Conservation (phyloP, 2,329 filamentous ascomycete genomes). For the Neospermospora avenae region DNA sequence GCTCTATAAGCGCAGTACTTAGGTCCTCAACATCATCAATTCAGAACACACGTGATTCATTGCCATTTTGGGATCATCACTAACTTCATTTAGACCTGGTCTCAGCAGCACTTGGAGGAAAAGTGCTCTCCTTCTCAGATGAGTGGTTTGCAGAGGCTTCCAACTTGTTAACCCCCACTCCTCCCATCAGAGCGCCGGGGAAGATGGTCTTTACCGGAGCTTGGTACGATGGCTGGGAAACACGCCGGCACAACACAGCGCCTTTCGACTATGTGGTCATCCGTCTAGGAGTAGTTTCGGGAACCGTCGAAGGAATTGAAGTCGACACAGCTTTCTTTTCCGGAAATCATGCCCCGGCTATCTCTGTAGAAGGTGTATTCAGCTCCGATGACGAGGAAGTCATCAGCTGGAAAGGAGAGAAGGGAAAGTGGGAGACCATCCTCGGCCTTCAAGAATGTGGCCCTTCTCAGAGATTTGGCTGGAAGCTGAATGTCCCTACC, state of each 20-base stretch:
- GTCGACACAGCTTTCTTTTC: conserved; percentile 80
- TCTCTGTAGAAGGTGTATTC: conserved; percentile 76
- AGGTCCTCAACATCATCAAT: no score
- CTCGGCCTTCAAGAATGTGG: conserved; percentile 69
- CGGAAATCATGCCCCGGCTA: conserved; percentile 76
- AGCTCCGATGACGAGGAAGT: conserved; percentile 63
- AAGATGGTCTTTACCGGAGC: conserved; percentile 68
- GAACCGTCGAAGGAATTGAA: conserved; percentile 70
- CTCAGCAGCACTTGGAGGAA: conserved; percentile 59
- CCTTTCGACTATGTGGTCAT: conserved; percentile 67
- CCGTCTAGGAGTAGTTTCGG: conserved; percentile 65
- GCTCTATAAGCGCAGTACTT: no score
- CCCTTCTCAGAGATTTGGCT: conserved; percentile 69
- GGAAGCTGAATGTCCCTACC: conserved; percentile 59
- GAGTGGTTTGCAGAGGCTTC: conserved; percentile 66
- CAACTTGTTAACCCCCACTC: conserved; percentile 61
- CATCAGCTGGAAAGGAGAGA: conserved; percentile 54
- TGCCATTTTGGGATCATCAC: conserved; percentile 10
- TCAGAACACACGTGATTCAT: conserved; percentile 8
- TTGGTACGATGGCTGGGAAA: conserved; percentile 72
- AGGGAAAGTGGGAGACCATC: conserved; percentile 69
- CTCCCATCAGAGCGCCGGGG: conserved; percentile 60
- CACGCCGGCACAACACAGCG: conserved; percentile 60
- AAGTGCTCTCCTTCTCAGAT: conserved; percentile 62
- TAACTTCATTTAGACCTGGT: conserved; percentile 50